A percentile compares a stretch with the other conserved stretches of the same genome.
Conservation (phyloP, 306 rosid genomes). For the Prunus mume region DNA sequence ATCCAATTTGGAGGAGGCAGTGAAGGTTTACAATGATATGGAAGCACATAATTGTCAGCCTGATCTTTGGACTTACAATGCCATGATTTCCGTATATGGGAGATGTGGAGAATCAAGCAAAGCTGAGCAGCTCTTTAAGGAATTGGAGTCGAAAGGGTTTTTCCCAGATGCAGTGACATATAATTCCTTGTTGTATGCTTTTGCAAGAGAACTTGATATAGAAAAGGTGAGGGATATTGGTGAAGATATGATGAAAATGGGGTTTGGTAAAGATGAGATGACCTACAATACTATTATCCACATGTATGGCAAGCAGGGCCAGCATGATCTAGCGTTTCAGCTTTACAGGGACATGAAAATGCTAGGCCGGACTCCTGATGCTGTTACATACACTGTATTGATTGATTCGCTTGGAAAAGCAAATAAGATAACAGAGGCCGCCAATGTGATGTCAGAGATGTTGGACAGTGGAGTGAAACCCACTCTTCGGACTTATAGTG, state of each 20-base stretch:
- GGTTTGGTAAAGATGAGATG: conserved; percentile 94
- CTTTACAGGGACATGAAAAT: conserved; percentile 79
- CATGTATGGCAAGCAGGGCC: conserved; percentile 89
- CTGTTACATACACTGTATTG: conserved; percentile 76
- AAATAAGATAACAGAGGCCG: conserved; percentile 71
- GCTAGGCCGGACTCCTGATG: conserved; percentile 74
- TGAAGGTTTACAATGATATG: conserved; percentile 61
- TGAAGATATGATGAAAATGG: conserved; percentile 77
- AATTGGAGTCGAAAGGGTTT: conserved; percentile 79
- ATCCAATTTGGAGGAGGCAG: conserved; percentile 78
- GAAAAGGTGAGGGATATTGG: conserved; percentile 62
- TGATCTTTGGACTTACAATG: conserved; percentile 96
- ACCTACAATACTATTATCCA: conserved; percentile 87
- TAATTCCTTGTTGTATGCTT: conserved; percentile 82
- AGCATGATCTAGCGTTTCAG: conserved; percentile 62
- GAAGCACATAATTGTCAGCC: conserved; percentile 66
- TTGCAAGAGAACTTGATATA: conserved; percentile 70
- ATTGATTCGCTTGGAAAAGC: conserved; percentile 92
- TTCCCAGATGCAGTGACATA: conserved; percentile 87
- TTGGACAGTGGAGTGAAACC: conserved; percentile 84
- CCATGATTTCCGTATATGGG: conserved; percentile 91
- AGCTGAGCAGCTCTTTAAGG: conserved; percentile 70
- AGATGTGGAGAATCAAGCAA: conserved; percentile 67
- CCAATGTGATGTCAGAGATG: conserved; percentile 85
- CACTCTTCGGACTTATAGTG: conserved; percentile 79